phyloP scores from a whole-genome alignment of 164 flowering plant genomes.

The Taxillus chinensis region DNA sequence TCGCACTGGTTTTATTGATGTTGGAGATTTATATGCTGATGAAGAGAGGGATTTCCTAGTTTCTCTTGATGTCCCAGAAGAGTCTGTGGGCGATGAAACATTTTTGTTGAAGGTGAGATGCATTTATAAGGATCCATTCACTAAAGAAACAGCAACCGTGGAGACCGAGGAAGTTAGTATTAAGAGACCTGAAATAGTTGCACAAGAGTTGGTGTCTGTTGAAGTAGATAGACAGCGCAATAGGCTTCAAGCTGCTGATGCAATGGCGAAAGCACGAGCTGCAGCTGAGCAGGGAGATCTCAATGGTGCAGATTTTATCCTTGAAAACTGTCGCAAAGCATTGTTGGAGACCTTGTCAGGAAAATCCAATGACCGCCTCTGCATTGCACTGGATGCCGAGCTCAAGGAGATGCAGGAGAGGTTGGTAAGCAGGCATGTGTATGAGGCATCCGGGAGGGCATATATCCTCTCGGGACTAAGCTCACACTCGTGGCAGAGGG shows the following conservation, averaged over 20 bases:
- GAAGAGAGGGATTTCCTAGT: slow-evolving; percentile 58
- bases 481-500: slow-evolving; percentile 73
- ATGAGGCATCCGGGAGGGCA: slow-evolving; percentile 64
- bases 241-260: slow-evolving; percentile 54
- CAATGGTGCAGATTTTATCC: slow-evolving; percentile 29
- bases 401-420: slow-evolving; percentile 69
- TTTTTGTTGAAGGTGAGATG: slow-evolving; percentile 43
- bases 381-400: slow-evolving; percentile 53
- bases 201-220: slow-evolving; percentile 25
- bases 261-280: slow-evolving; percentile 52
- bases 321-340: slow-evolving; percentile 30
- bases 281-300: slow-evolving; percentile 62
- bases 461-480: slow-evolving; percentile 63
- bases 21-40: slow-evolving; percentile 61
- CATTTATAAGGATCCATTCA: slow-evolving; percentile 43
- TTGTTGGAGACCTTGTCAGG: slow-evolving; percentile 39
- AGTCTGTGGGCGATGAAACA: slow-evolving; percentile 19
- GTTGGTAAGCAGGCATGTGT: slow-evolving; percentile 49
- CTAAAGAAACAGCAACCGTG: slow-evolving; percentile 21
- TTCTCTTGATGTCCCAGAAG: slow-evolving; percentile 33
- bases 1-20: slow-evolving; percentile 25
- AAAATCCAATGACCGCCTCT: slow-evolving; percentile 33
- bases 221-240: slow-evolving; percentile 66
- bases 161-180: slow-evolving; percentile 32
- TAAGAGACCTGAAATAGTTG: slow-evolving; percentile 32